phyloP scores from a whole-genome alignment of 768 basidiomycete species.

The Russula sp. region DNA sequence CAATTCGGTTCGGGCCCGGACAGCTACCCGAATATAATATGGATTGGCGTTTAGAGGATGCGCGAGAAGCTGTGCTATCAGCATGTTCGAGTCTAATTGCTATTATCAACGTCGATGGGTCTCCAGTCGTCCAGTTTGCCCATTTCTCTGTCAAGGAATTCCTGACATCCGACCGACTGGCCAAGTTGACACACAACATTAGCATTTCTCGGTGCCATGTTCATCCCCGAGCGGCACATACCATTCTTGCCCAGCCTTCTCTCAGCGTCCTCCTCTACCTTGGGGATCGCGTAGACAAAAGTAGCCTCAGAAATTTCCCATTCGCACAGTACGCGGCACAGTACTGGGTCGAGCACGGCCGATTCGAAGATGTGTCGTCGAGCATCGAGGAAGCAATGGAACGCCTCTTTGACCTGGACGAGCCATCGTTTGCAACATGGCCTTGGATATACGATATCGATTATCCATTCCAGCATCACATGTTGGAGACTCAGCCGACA shows the following conservation, averaged over 20 bases:
- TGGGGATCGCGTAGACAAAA: not conserved
- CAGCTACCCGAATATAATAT: not conserved
- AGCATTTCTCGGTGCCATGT: too few species aligned
- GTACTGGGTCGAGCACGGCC: slow-evolving; percentile 2
- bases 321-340: not conserved
- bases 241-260: not conserved
- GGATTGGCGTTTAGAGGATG: not conserved
- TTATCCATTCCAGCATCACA: not conserved
- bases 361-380: not conserved
- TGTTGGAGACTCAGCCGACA: not conserved
- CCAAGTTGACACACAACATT: too few species aligned
- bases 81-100: not conserved
- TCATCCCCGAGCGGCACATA: not conserved
- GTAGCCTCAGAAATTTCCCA: not conserved
- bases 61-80: not conserved
- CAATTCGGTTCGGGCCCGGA: not conserved
- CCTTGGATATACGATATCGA: slow-evolving; percentile 2
- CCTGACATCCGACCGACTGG: slow-evolving; percentile 4
- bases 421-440: slow-evolving; percentile 1
- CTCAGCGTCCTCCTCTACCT: slow-evolving; percentile 2
- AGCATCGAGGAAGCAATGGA: not conserved
- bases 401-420: not conserved
- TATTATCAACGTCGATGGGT: not conserved
- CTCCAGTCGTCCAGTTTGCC: slow-evolving; percentile 5
- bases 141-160: slow-evolving; percentile 17